Base-by-base conservation (phyloP, 805 yeast genomes). In the Saturnispora besseyi region DNA sequence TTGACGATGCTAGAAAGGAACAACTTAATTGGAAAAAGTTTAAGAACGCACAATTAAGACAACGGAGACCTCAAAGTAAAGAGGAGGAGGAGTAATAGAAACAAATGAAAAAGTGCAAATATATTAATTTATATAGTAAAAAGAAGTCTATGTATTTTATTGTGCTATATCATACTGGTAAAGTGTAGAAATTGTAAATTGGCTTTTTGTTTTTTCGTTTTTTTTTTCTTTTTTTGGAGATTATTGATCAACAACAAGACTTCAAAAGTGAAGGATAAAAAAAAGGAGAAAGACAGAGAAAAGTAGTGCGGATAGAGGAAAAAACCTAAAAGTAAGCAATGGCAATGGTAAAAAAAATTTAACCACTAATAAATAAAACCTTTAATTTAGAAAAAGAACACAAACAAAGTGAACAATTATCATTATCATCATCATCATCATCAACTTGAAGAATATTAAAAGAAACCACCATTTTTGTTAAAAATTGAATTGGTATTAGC, bases 71-170 rank as follows among this genome's bases (percentile, higher is more conserved):
- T 18, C 18, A 15, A 18, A 15, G 10, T 36, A 18, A 31, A 13
- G 12, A 22, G 11, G 34, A 11, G 5, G 8, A 11, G 11, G 9
- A 11, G 13, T 13, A 22, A 30, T 15, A 18, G 28, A 9, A n/a
- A 4, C 5, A 41, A 41, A 18, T 24, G 15, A 30, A 15, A 26
- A 38, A 38, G 34, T 29, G 36, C 34, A 43, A 32, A 30, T 29
- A 24, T 31, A 43, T 43, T 43, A 43, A 21, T 7, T 43, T 43
- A 43, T 43, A 30, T 43, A 30, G 45, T 30, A 30, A 43, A 43
- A 34, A 36, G 40, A n/a, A 10, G 13, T 36, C 40, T 36, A 36
- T 36, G 40, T 36, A 36, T 36, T 8, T 15, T 18, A 18, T 36
- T 36, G 40, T 36, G 15, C 15, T 8, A 10, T 18, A 18, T 36